phyloP scores from a whole-genome alignment of 2,329 filamentous ascomycete genomes.

The Aspergillus aculeatus region DNA sequence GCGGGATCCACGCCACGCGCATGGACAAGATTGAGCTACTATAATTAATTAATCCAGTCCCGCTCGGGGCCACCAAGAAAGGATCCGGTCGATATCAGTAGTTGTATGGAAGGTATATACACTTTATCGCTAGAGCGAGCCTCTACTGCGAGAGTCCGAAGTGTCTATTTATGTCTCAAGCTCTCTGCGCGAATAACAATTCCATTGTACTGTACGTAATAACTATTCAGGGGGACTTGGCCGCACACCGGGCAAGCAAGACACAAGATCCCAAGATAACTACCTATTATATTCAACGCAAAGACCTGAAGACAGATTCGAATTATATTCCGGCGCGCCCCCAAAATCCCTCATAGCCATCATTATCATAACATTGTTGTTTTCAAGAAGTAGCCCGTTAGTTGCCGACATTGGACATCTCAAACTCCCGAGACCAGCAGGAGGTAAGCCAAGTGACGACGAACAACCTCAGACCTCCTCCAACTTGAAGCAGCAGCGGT shows the following conservation, averaged over 20 bases:
- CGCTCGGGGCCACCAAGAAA: background rate
- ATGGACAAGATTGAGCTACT: constrained; percentile 8
- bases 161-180: background rate
- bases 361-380: background rate
- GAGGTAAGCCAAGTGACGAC: background rate
- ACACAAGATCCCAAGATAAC: background rate
- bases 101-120: background rate
- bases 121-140: too few relatives aligned
- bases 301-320: background rate
- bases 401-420: background rate
- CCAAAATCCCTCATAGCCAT: background rate
- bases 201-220: background rate
- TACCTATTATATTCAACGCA: background rate
- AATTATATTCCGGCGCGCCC: background rate
- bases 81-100: background rate
- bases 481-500: background rate
- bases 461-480: too few relatives aligned
- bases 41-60: constrained; percentile 6
- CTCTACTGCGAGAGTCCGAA: background rate
- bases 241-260: background rate
- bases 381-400: background rate
- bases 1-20: constrained; percentile 12
- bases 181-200: background rate
- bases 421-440: constrained; percentile 9
- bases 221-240: background rate